These are phyloP conservation scores for Catharanthus roseus DNA, from an alignment of 257 asterid species.

Conservation along the genomic window DNA sequence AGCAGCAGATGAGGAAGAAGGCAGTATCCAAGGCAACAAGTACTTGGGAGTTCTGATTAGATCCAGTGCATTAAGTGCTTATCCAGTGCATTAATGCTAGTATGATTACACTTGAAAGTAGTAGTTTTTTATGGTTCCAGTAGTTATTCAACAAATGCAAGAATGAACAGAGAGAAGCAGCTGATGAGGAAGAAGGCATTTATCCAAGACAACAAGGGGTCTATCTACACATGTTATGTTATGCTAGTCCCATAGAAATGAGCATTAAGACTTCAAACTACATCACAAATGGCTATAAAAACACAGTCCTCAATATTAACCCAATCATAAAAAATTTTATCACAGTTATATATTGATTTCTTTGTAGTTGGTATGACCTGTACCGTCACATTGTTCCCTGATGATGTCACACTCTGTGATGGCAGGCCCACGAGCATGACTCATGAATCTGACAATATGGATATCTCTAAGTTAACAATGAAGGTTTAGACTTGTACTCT, in stretches of 20 bases:
- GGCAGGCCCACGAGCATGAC: too few species aligned
- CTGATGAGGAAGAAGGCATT: background rate
- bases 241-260: background rate
- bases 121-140: background rate
- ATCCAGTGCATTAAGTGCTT: too few species aligned
- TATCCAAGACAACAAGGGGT: background rate
- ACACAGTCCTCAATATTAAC: background rate
- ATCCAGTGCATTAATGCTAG: too few species aligned
- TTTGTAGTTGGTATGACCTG: background rate
- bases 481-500: too few species aligned
- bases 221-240: background rate
- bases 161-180: background rate
- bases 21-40: too few species aligned
- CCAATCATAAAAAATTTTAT: background rate
- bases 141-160: background rate
- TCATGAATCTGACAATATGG: too few species aligned
- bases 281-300: background rate
- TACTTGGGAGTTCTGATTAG: too few species aligned
- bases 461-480: too few species aligned
- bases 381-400: background rate
- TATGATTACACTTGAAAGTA: too few species aligned
- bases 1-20: too few species aligned
- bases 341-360: background rate
- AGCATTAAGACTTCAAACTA: background rate
- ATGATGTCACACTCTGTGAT: too few species aligned